Percentiles rank a stretch among this genome's conserved stretches.
These are phyloP conservation scores for Acanthamoeba royreba DNA, from an alignment of 208 protist genomes.

Conservation along the genomic window DNA sequence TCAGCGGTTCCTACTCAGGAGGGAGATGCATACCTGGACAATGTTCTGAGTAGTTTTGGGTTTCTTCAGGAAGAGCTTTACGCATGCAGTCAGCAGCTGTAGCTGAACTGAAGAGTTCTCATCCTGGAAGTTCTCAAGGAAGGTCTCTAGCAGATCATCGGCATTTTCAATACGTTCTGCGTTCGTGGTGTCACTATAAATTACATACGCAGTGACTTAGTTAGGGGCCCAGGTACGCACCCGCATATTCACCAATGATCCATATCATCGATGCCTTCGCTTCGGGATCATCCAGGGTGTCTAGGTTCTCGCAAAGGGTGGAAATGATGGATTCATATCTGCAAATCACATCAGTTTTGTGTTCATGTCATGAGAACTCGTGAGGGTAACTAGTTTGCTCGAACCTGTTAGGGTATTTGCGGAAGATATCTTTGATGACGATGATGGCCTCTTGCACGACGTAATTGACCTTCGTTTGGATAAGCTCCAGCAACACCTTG, in stretches of 20 bases:
- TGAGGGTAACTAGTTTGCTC: too few relatives aligned
- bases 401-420: slow-evolving; percentile 92
- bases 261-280: slow-evolving; percentile 96
- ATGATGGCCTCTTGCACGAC: slow-evolving; percentile 96
- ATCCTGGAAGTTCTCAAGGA: slow-evolving; percentile 94
- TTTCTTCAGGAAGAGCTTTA: slow-evolving; percentile 97
- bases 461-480: slow-evolving; percentile 93
- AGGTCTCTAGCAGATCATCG: slow-evolving; percentile 90
- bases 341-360: too few relatives aligned
- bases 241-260: slow-evolving; percentile 98
- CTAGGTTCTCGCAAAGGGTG: slow-evolving; percentile 93
- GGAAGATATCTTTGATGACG: slow-evolving; percentile 96
- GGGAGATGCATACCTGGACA: slow-evolving; percentile 78
- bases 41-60: slow-evolving; percentile 81
- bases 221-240: neutral
- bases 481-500: slow-evolving; percentile 90
- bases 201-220: neutral
- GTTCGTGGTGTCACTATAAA: neutral
- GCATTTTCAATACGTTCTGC: slow-evolving; percentile 92
- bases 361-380: too few relatives aligned
- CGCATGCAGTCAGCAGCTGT: slow-evolving; percentile 93
- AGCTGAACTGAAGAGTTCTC: slow-evolving; percentile 88
- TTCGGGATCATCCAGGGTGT: slow-evolving; percentile 94
- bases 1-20: too few relatives aligned
- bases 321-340: slow-evolving; percentile 89